Evolutionary conservation across 345 rosid species (phyloP), one percentile per base, ranked within the genome.

Genomic region (Ricinus communis): DNA sequence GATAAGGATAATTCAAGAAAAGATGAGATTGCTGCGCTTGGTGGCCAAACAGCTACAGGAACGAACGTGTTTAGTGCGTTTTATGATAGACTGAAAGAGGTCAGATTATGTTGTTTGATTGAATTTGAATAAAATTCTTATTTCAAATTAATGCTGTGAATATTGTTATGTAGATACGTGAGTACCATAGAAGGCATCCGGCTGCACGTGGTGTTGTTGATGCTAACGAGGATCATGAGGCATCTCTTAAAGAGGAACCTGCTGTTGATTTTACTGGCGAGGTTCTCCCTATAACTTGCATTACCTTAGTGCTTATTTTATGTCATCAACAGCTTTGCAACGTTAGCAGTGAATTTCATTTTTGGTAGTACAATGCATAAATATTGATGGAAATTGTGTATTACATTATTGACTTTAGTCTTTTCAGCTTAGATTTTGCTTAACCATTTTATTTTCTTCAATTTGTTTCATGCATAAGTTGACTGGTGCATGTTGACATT

Each of bases 81-180:
- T 72, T 93, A 96, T 71, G 98, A 96, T 80, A 87, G 96, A 66
- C 71, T 96, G 73, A 96, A 91, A 74, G 99, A 96, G 96, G 98
- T 96, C 72, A 64, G 22, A 5, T 59, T 13, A 40, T 33, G 49
- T 61, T 7, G 36, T 66, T 38, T 65, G 27, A 15, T 9, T 58
- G 13, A 47, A n/a, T 21, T 52, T 66, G 24, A 19, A 7, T 0
- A 41, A 1, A 10, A 18, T 28, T 65, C 1, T 16, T 10, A 25
- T 52, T 43, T 13, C 33, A 65, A 4, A 25, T 9, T 7, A 11
- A 3, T 55, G 31, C 6, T 41, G 30, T 57, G 13, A 22, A 52
- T 28, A n/a, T 28, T 33, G 54, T 19, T 64, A 15, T 71, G 71
- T 78, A 88, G 96, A 90, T 90, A 60, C 92, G 98, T 41, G 98